These are phyloP conservation scores for Phytophthora sojae DNA, from an alignment of 352 stramenopile species.

Conservation along the genomic window DNA sequence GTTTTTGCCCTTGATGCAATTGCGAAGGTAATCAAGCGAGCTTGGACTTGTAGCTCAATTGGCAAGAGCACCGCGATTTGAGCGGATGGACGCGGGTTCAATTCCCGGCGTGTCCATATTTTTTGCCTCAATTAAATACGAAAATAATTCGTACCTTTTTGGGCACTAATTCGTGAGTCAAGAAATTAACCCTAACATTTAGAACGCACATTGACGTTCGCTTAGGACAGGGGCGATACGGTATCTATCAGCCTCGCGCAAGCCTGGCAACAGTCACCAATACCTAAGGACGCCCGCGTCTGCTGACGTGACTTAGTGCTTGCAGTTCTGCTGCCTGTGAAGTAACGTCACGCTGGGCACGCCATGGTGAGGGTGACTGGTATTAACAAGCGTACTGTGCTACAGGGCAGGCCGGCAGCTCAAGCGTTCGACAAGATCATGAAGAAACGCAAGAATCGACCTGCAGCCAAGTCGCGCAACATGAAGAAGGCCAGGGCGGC, in stretches of 20 bases:
- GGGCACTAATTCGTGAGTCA: background rate
- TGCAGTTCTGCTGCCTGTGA: background rate
- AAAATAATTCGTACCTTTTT: background rate
- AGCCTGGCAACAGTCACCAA: too few relatives aligned
- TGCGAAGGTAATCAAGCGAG: constrained; percentile 5
- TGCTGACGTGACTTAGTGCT: background rate
- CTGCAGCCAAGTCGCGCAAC: background rate
- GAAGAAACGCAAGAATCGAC: background rate
- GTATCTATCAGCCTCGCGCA: too few relatives aligned
- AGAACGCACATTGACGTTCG: too few relatives aligned
- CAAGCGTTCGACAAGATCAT: background rate
- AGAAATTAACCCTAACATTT: background rate
- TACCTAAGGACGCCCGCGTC: background rate
- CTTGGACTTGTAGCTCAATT: constrained; percentile 13
- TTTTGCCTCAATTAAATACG: background rate
- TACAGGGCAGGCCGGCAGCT: background rate
- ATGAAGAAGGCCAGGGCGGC: background rate
- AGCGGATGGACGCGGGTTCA: constrained; percentile 4
- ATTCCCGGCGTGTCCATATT: constrained; percentile 3
- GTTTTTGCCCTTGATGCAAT: background rate
- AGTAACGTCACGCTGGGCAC: background rate
- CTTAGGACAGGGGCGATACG: too few relatives aligned
- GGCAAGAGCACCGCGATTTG: constrained; percentile 5
- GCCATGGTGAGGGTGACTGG: background rate
- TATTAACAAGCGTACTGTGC: background rate